A percentile compares a stretch with the other conserved stretches of the same genome.
These are phyloP conservation scores for Carex parvula DNA, from an alignment of 176 grass and related monocot genomes.

Conservation along the genomic window DNA sequence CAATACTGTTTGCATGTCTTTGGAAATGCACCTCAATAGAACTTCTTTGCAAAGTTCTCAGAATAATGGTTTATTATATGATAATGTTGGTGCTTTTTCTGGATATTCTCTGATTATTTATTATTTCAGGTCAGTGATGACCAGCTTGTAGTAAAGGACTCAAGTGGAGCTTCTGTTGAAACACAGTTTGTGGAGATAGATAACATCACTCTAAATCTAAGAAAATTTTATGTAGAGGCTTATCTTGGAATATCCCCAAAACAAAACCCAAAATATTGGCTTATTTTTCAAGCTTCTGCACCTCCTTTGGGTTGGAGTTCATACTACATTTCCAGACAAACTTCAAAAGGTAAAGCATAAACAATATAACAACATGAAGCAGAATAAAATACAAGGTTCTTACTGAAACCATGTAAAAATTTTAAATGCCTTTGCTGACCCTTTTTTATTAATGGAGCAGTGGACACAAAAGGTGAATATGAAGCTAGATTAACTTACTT, in stretches of 20 bases:
- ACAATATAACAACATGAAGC: background rate
- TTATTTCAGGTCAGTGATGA: constrained; percentile 64
- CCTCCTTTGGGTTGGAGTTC: constrained; percentile 91
- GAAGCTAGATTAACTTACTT: constrained; percentile 30
- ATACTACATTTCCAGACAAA: constrained; percentile 55
- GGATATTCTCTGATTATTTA: constrained; percentile 12
- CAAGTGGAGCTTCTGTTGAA: constrained; percentile 52
- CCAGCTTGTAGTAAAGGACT: constrained; percentile 53
- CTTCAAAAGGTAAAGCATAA: constrained; percentile 42
- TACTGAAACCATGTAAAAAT: background rate
- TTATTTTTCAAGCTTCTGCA: constrained; percentile 69
- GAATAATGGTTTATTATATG: background rate
- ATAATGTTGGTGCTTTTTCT: background rate
- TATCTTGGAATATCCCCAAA: constrained; percentile 66
- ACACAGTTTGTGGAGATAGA: constrained; percentile 79
- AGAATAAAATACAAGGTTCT: constrained; percentile 11
- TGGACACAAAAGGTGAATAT: constrained; percentile 12
- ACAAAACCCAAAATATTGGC: constrained; percentile 67
- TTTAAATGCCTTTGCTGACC: background rate
- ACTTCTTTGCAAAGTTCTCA: background rate
- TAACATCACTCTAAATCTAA: constrained; percentile 51
- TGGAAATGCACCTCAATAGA: background rate
- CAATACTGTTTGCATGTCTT: constrained; percentile 6
- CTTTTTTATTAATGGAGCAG: constrained; percentile 36
- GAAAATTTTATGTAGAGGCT: constrained; percentile 79